Percentiles rank a stretch among this genome's conserved stretches.
phyloP scores from a whole-genome alignment of 176 grass and related monocot genomes.

The Oryza coarctata region DNA sequence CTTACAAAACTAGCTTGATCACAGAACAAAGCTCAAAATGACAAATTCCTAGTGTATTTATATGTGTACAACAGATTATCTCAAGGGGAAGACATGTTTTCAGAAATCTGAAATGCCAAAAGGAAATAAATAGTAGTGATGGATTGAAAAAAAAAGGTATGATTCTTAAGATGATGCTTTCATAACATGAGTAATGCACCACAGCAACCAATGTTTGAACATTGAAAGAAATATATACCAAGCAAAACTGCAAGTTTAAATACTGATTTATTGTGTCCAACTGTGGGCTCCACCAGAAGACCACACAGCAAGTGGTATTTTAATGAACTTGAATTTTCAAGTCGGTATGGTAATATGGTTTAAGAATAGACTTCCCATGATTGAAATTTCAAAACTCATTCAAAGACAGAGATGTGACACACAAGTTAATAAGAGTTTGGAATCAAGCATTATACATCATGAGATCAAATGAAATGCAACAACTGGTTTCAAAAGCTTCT shows the following conservation, averaged over 20 bases:
- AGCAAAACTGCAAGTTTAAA: not conserved
- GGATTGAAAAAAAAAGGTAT: not conserved
- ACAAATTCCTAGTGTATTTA: not conserved
- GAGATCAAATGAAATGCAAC: constrained; percentile 17
- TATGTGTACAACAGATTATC: not conserved
- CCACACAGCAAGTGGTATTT: constrained; percentile 5
- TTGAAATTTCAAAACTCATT: constrained; percentile 2
- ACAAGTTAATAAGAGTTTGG: constrained; percentile 18
- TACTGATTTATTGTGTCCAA: not conserved
- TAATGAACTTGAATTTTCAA: not conserved
- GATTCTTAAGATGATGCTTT: not conserved
- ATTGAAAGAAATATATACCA: not conserved
- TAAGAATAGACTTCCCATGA: not conserved
- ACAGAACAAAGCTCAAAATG: not conserved
- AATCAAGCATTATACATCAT: not conserved
- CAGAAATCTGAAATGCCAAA: not conserved
- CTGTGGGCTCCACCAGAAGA: not conserved
- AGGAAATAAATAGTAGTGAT: not conserved
- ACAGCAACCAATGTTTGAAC: not conserved
- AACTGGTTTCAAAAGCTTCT: constrained; percentile 8
- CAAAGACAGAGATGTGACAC: not conserved
- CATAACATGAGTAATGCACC: not conserved
- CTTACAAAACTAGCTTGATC: not conserved
- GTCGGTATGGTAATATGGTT: not conserved
- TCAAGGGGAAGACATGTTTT: not conserved